Evolutionary conservation across 2,329 filamentous ascomycete species (phyloP), one percentile per base, ranked within the genome.

Genomic region (Colletotrichum sansevieriae): DNA sequence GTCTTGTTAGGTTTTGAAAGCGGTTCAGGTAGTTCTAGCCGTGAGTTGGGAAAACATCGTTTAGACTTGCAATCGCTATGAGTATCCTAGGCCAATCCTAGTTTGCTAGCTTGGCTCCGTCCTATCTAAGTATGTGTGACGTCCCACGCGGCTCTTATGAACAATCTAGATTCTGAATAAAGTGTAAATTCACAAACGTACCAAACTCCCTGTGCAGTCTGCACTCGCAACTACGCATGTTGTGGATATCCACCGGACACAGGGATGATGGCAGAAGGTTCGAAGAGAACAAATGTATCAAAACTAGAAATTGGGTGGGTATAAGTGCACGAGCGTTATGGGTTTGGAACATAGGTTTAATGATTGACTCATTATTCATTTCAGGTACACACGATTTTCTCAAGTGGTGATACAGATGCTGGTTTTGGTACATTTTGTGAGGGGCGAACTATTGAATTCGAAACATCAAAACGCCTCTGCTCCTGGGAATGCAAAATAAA

Each of bases 21-120:
- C 35, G 56, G n/a, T 51, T 56, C 33, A 69, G 49, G 62, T 66
- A 66, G 55, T 61, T 66, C 39, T 37, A 57, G 55, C 43, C 47
- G 60, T 49, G 56, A 61, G 62, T 59, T 65, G 47, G 55, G 49
- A 69, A 55, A 61, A 64, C 65, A 66, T 66, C 66, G 41, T 52
- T 61, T 69, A 69, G 62, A 69, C 63, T 69, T 66, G 55, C 46
- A 58, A 44, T 66, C 35, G 47, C 47, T 61, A 39, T 22, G 20
- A 11, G 3, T 18, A 12, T 20, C 51, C 2, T 37, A 7, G 29
- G 7, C 29, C 29, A 2, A 29, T 29, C 1, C 29, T 9, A 9
- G 29, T 4, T 4, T 8, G 29, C 29, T 29, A 29, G 29, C 8
- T 29, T 29, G 29, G 29, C 8, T 29, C 29, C 29, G 29, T 39